Base-by-base conservation (phyloP, 106 monocot genomes). In the Acanthochlamys bracteata region DNA sequence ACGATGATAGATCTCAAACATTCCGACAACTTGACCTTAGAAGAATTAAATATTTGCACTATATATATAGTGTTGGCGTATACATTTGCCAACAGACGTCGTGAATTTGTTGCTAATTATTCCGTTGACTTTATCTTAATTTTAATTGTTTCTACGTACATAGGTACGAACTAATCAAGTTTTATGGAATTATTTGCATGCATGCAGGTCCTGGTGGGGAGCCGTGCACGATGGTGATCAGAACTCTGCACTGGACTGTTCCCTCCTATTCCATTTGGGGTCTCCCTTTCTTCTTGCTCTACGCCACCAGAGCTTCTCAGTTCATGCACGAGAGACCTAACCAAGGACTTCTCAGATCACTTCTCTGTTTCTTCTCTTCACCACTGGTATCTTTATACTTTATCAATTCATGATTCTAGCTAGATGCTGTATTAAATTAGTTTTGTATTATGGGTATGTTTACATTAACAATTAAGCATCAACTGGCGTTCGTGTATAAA, bases 191-290 rank as follows among this genome's bases (percentile, higher is more conserved):
- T n/a, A n/a, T n/a, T n/a, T n/a, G n/a, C n/a, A n/a, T n/a, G n/a
- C n/a, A 49, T 74, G 47, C 10, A 86, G 86, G 86, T 20, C 57
- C 76, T 41, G 79, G 72, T 45, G 87, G 83, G 15, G 57, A 88
- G 66, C 61, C 87, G 2, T 88, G 87, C 79, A 88, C 87, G 4
- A 88, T 88, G 83, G 58, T 88, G 60, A 69, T 83, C 56, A 76
- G 87, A 58, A 83, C 74, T 0, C 61, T 77, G 69, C 87, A 83
- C 49, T 88, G 87, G 87, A 82, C 76, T 17, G 76, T 88, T 11
- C 87, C 87, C 45, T 83, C 83, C 13, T 88, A 88, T 33, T 80
- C 83, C 20, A 77, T 83, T 14, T 88, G 83, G 87, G 87, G 87
- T 23, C 73, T 88, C 0, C 87, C 83, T 19, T 80, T 88, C 61